Conservation (phyloP, 495 filamentous ascomycete species). For the Penicillium flavigenum region DNA sequence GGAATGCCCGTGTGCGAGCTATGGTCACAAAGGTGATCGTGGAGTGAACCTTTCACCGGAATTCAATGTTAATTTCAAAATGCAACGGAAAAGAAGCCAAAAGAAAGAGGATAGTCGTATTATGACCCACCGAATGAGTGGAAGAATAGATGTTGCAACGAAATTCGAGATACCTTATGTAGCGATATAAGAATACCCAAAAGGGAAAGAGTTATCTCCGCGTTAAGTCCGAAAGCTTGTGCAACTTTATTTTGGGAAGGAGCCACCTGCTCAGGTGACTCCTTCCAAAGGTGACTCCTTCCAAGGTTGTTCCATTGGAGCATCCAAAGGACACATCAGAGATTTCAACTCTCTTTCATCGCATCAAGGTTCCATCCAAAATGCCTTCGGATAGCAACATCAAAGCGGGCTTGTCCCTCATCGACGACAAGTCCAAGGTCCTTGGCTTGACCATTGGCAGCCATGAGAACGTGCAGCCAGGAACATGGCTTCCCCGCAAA, state of each 20-base stretch:
- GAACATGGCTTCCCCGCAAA: slow-evolving; percentile 31
- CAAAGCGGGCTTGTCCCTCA: slow-evolving; percentile 30
- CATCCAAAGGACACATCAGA: not conserved
- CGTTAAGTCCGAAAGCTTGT: slow-evolving; percentile 10
- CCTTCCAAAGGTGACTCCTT: not conserved
- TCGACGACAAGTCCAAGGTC: slow-evolving; percentile 37
- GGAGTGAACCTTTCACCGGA: slow-evolving; percentile 10
- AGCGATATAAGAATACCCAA: not conserved
- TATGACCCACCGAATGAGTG: not conserved
- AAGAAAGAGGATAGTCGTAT: not conserved
- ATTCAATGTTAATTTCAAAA: not conserved
- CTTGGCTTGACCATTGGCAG: slow-evolving; percentile 31
- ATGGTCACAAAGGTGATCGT: slow-evolving; percentile 20
- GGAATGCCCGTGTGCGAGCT: slow-evolving; percentile 22
- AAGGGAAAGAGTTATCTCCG: slow-evolving; percentile 3
- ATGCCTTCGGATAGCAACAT: slow-evolving; percentile 37
- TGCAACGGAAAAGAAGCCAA: not conserved
- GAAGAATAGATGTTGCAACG: not conserved
- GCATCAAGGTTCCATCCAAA: not conserved
- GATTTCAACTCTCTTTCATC: not conserved
- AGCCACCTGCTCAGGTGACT: no score
- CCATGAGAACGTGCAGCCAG: slow-evolving; percentile 30
- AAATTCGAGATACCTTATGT: no score
- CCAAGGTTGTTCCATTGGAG: no score
- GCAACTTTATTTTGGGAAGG: slow-evolving; percentile 5